Base-by-base conservation (phyloP, 768 basidiomycete species). In the Lactarius akahatsu region DNA sequence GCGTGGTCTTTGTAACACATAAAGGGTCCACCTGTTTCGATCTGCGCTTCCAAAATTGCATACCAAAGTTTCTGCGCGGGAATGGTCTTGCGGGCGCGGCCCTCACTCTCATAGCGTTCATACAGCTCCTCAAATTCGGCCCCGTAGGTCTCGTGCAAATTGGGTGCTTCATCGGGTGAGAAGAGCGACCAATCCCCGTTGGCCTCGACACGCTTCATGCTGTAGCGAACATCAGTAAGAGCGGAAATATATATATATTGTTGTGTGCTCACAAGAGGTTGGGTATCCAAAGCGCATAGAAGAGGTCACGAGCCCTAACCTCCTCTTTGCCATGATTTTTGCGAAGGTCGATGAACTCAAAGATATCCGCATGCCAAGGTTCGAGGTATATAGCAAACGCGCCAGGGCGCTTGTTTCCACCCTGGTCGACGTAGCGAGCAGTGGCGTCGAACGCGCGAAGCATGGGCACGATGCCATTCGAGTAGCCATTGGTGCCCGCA, bases 271-370 rank as follows among this genome's bases (percentile, higher is more conserved):
- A 94, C 92, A 98, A 99, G 43, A 98, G 87, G 78, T 98, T 95
- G 8, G 93, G 88, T 67, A 98, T 93, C 97, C 97, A 98, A 40
- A 98, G 86, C 1, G 97, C 96, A 73, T 96, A 98, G 83, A 98
- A 99, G 6, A 98, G 81, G 76, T 98, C 97, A 50, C 96, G 88
- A 18, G 97, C 97, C 68, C 96, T 93, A 38, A 87, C 87, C 78
- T 98, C 96, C 78, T 98, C 97, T 77, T 98, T 98, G 62, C 96
- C 97, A 72, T 98, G 96, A 77, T 99, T 99, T 86, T 98, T 98
- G 73, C 97, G 85, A 56, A 99, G 84, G 74, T 98, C 96, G 71
- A 99, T 84, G 81, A 99, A 98, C 65, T 97, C 96, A 72, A 98
- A 97, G 75, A 99, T 77, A 76, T 98, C 97, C 20, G 93, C 86